phyloP scores from a whole-genome alignment of 2,329 filamentous ascomycete species.

The Aspergillus sergii region DNA sequence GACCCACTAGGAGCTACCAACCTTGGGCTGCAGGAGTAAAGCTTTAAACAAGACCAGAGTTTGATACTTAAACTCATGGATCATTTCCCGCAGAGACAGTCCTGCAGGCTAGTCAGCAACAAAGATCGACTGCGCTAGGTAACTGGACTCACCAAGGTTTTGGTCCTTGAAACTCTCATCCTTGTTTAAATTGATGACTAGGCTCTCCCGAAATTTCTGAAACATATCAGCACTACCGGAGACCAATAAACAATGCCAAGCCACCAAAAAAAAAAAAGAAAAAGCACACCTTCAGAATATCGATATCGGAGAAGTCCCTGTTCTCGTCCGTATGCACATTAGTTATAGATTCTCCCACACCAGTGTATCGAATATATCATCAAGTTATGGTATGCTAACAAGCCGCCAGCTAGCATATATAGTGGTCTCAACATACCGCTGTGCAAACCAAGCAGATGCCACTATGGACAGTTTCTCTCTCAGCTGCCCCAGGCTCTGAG shows the following conservation, averaged over 20 bases:
- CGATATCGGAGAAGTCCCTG: conserved; percentile 83
- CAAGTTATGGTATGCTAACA: not conserved
- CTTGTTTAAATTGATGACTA: conserved; percentile 61
- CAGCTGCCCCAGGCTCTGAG: conserved; percentile 86
- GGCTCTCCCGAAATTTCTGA: conserved; percentile 83
- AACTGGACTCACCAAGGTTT: conserved; percentile 71
- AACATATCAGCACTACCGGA: conserved; percentile 19
- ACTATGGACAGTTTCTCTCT: conserved; percentile 88
- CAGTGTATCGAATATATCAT: not conserved
- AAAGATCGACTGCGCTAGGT: not conserved
- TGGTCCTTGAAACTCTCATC: conserved; percentile 78
- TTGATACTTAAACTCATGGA: conserved; percentile 93
- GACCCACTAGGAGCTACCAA: conserved; percentile 39
- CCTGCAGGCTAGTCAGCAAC: conserved; percentile 42
- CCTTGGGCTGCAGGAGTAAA: conserved; percentile 91
- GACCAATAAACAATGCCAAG: not conserved
- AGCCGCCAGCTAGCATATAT: not conserved
- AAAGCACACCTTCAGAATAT: conserved; percentile 71
- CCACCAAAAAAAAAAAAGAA: not conserved
- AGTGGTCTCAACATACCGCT: conserved; percentile 57
- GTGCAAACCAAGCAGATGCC: conserved; percentile 93
- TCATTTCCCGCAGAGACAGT: conserved; percentile 80
- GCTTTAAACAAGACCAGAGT: conserved; percentile 93
- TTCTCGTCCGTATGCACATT: conserved; percentile 7
- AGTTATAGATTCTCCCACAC: conserved; percentile 2